Base-by-base conservation (phyloP, 2,329 filamentous ascomycete species). In the Colletotrichum sansevieriae region DNA sequence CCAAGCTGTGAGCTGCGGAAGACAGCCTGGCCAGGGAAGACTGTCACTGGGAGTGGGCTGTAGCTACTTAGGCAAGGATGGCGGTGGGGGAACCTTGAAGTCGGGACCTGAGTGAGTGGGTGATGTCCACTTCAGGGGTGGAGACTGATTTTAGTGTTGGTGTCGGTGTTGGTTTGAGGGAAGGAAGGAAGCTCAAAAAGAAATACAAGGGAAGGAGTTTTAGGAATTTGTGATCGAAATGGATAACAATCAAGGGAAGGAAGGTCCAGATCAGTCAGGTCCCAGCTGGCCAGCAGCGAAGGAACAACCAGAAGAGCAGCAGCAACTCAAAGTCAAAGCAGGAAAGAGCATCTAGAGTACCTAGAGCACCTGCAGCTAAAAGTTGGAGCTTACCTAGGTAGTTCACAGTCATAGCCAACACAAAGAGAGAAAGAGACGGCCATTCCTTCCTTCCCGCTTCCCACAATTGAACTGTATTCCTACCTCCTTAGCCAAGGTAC, bases 141-240 rank as follows among this genome's bases (percentile, higher is more conserved):
- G 15, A n/a, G 47, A n/a, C 8, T 3, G n/a, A 15, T 46, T n/a
- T 55, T 60, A 29, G 0, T 47, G 57, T 37, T 49, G 57, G 29
- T 22, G 55, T 20, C 46, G 41, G 22, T 58, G 55, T 47, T 49
- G 33, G 57, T 18, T 60, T 25, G 44, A 18, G 51, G 47, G 47
- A 13, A 46, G 55, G 55, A 29, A 43, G 33, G 33, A 41, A n/a
- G 47, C 57, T 41, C 18, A 60, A 44, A 35, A 49, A 20, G 11
- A 29, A 51, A 29, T 44, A 13, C 18, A 20, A 49, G 3, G 57
- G 18, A 41, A 41, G 25, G 33, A 51, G 37, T 22, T 44, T 29
- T 51, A 44, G 3, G 51, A 29, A 29, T 13, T 44, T 4, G 20
- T 41, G 44, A 60, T 25, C 9, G 41, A 51, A 10, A 15, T 25